Percentiles rank a stretch among this genome's conserved stretches.
These are phyloP conservation scores for Metschnikowia baotianmanensis DNA, from an alignment of 805 yeast species.

Conservation along the genomic window DNA sequence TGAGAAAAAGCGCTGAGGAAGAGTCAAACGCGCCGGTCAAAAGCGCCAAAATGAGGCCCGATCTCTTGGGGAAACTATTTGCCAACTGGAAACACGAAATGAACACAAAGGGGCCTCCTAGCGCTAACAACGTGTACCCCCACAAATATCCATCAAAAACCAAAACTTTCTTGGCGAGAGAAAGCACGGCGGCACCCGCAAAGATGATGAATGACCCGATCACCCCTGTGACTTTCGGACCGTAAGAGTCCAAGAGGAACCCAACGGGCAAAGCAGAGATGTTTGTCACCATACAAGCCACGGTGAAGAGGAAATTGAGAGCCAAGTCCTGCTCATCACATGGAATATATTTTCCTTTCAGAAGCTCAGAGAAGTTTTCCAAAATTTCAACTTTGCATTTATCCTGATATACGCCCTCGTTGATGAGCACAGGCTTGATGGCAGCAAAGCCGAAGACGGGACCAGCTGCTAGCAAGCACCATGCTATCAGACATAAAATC, in stretches of 20 bases:
- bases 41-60: conserved; percentile 78
- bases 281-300: conserved; percentile 85
- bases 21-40: conserved; percentile 94
- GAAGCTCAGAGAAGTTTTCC: not conserved
- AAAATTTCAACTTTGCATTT: conserved; percentile 43
- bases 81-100: conserved; percentile 89
- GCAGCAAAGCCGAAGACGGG: conserved; percentile 97
- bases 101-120: conserved; percentile 93
- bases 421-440: conserved; percentile 73
- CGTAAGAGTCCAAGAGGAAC: conserved; percentile 67
- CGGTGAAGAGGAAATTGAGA: conserved; percentile 77
- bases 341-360: conserved; percentile 4
- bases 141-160: conserved; percentile 61
- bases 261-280: conserved; percentile 83
- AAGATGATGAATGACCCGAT: conserved; percentile 64
- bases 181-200: conserved; percentile 51
- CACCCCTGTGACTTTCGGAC: conserved; percentile 77
- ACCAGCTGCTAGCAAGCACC: conserved; percentile 93
- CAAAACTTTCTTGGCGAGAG: conserved; percentile 34
- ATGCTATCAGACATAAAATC: conserved; percentile 67
- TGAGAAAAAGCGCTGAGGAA: conserved; percentile 81
- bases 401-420: conserved; percentile 72
- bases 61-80: conserved; percentile 76
- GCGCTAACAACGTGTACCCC: conserved; percentile 76
- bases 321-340: conserved; percentile 82